phyloP scores from a whole-genome alignment of 495 filamentous ascomycete species.

The Daldinia childiae region DNA sequence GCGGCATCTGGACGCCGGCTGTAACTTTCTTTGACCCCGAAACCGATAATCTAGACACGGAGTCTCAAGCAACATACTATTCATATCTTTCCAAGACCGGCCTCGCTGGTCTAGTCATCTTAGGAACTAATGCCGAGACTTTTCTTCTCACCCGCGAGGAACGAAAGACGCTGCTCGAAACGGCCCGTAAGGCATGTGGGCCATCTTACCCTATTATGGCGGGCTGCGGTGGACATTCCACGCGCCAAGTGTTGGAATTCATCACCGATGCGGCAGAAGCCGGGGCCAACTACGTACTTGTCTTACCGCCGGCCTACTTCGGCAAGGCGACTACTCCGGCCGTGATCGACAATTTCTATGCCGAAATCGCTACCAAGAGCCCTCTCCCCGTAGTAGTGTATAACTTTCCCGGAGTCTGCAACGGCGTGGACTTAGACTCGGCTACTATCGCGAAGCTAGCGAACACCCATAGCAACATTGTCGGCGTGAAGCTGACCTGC shows the following conservation, averaged over 20 bases:
- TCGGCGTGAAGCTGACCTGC: constrained; percentile 75
- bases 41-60: constrained; percentile 62
- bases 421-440: constrained; percentile 74
- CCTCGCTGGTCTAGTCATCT: constrained; percentile 66
- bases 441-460: constrained; percentile 66
- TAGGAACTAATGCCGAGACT: constrained; percentile 73
- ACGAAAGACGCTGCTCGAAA: constrained; percentile 59
- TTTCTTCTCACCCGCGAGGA: constrained; percentile 72
- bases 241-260: constrained; percentile 68
- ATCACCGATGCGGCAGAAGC: constrained; percentile 65
- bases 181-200: constrained; percentile 63
- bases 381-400: constrained; percentile 71
- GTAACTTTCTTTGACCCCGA: constrained; percentile 64
- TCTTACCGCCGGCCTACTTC: constrained; percentile 73
- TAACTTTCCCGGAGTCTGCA: constrained; percentile 78
- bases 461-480: constrained; percentile 55
- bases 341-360: constrained; percentile 70
- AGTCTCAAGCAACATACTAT: constrained; percentile 63
- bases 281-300: constrained; percentile 68
- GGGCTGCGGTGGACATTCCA: constrained; percentile 71
- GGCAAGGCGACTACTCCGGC: constrained; percentile 65
- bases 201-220: constrained; percentile 68
- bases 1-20: constrained; percentile 58
- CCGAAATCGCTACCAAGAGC: constrained; percentile 61
- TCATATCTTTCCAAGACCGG: constrained; percentile 63